Evolutionary conservation across 1,284 basidiomycete genomes (phyloP).

Genomic region (Gomphus sp.): DNA sequence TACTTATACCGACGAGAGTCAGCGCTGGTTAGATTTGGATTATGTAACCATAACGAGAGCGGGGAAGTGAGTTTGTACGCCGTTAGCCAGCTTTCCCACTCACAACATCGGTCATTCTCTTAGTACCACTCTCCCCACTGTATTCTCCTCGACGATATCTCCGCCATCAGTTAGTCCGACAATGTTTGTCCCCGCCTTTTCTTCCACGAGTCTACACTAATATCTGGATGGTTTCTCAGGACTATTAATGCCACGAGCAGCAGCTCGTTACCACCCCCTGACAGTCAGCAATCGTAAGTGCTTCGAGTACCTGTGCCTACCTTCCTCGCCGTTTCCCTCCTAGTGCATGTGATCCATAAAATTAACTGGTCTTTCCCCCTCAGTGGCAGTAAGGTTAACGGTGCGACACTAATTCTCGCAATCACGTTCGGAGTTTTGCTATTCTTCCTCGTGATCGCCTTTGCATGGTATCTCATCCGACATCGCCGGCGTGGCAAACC

Average conservation of each 20-base stretch:
- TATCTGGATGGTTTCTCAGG: background rate
- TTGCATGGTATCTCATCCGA: background rate
- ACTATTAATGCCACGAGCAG: too few species aligned
- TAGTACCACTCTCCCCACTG: background rate
- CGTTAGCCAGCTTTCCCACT: background rate
- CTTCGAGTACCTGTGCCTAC: background rate
- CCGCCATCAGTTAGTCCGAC: background rate
- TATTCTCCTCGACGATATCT: background rate
- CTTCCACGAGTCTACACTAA: background rate
- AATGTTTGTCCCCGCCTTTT: background rate
- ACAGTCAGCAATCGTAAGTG: too few species aligned
- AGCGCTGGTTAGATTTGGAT: slow-evolving; percentile 5
- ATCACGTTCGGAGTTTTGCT: background rate
- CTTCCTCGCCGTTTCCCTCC: background rate
- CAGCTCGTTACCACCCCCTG: too few species aligned
- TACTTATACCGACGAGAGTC: background rate
- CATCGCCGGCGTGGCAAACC: background rate
- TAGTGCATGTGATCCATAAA: background rate
- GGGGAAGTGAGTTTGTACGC: background rate
- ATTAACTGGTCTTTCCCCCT: background rate
- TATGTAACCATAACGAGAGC: background rate
- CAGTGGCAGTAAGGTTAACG: background rate
- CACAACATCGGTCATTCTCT: background rate
- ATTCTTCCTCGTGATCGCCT: background rate
- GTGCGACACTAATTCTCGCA: background rate